Base-by-base conservation (phyloP, 805 yeast genomes). In the Candida adriatica region DNA sequence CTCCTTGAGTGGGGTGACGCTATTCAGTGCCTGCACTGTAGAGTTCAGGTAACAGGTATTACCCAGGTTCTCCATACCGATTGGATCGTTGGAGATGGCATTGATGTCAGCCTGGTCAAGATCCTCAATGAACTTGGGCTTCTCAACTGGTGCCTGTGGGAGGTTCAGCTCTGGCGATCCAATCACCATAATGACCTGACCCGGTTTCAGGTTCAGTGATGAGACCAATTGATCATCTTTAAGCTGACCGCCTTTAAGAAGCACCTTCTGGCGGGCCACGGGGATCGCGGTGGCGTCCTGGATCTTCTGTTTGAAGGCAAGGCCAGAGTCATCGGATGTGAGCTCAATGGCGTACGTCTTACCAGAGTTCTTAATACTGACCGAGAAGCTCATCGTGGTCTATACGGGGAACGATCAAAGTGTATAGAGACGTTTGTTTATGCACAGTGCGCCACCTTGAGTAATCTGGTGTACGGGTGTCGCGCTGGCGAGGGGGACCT, bases 1-100 rank as follows among this genome's bases (percentile, higher is more conserved):
- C 3, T 78, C 71, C 39, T 94, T 68, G 26, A 92, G 62, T 0
- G 86, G 85, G 34, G 73, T 71, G 18, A 90, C 70, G 20, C 85
- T 81, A 58, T 83, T 85, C 46, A 90, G 77, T 38, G 82, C 86
- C 53, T 92, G 98, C 29, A 92, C 62, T 26, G 92, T 68, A 0
- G 97, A 88, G 53, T 92, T 92, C 55, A 92, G 62, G 51, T 88
- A 88, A 58, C 98, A 92, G 0, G 98, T 92, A 51, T 92, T 92
- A 13, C 98, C 98, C 55, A 88, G 81, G 53, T 92, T 92, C 58
- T 81, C 84, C 46, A 92, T 68, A 0, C 98, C 98, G 16, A 86
- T 80, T 2, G 98, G 98, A 44, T 60, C 39, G 57, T 55, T 18
- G 55, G 59, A 31, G 53, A 58, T 23, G 49, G 56, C 42, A 58